Base-by-base conservation (phyloP, 345 rosid species). In the Nephelium lappaceum region DNA sequence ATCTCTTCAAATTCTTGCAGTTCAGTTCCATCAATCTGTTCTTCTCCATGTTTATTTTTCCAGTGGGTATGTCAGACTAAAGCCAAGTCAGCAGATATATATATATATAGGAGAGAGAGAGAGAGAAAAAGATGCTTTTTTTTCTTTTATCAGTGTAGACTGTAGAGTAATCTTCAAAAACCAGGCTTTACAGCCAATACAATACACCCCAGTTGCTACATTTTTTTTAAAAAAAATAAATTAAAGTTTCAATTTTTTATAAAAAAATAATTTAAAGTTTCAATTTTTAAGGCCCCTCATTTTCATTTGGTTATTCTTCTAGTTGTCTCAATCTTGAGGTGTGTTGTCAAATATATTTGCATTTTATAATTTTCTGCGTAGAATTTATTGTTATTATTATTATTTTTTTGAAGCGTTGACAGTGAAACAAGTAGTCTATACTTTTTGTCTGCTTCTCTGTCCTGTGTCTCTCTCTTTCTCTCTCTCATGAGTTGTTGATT, bases 171-270 rank as follows among this genome's bases (percentile, higher is more conserved):
- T 78, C 78, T 69, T 84, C 86, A 81, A 75, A 83, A 58, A 21
- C 83, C 83, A 69, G 79, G 79, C 83, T 87, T 81, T 83, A 78
- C 89, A 79, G 87, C 86, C 82, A 72, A 45, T 45, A 45, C 51
- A 45, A 45, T 45, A 45, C 49, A 45, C 2, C 75, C 74, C 83
- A 71, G 85, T 85, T 84, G 81, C 87, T 24, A 62, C 78, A 57
- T 82, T 27, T 49, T 14, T 49, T 49, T 11, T 19, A 7, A 18
- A 16, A 43, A 43, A 0, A 11, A 11, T 45, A 45, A 11, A 45
- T 45, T 45, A 45, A 45, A 45, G 51, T 45, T 45, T 45, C 47
- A 43, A 45, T 45, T 45, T 45, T 45, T 45, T 45, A n/a, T 45
- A 7, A 7, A 11, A 45, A 45, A 45, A 45, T 45, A 45, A 7